Conservation (phyloP, 805 yeast species). For the Grigorovia transvaalensis region DNA sequence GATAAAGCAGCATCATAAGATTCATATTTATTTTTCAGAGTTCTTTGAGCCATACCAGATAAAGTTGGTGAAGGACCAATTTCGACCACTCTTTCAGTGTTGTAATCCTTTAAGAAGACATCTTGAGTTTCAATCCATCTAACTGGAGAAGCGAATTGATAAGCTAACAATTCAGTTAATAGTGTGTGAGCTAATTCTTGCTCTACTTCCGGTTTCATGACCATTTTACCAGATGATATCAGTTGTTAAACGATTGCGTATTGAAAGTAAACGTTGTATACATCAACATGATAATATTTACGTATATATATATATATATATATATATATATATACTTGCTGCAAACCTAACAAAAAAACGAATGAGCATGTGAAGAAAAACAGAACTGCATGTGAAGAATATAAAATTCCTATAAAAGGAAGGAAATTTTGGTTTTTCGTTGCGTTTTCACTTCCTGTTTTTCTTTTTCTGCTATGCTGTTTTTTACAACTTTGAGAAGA, state of each 20-base stretch:
- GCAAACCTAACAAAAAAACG: neutral
- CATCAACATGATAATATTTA: neutral
- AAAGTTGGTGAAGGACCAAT: slow-evolving; percentile 98
- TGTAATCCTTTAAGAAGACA: slow-evolving; percentile 85
- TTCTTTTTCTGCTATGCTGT: no score
- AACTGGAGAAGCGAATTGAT: slow-evolving; percentile 98
- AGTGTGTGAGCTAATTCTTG: slow-evolving; percentile 94
- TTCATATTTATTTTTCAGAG: slow-evolving; percentile 86
- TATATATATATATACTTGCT: neutral
- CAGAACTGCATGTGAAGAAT: neutral
- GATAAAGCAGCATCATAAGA: slow-evolving; percentile 93
- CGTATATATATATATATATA: neutral
- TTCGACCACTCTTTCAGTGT: slow-evolving; percentile 95
- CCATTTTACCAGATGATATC: slow-evolving; percentile 4
- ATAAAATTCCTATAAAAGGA: neutral
- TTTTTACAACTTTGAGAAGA: neutral
- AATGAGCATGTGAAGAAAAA: neutral
- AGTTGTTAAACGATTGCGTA: neutral
- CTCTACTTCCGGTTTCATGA: slow-evolving; percentile 77
- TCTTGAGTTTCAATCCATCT: slow-evolving; percentile 99
- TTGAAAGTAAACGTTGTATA: neutral
- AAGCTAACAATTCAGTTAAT: slow-evolving; percentile 91
- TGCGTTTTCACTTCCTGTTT: no score
- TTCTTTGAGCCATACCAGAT: slow-evolving; percentile 97
- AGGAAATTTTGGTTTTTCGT: neutral